Evolutionary conservation across 345 rosid genomes (phyloP).

Genomic region (Moricandia moricandioides): DNA sequence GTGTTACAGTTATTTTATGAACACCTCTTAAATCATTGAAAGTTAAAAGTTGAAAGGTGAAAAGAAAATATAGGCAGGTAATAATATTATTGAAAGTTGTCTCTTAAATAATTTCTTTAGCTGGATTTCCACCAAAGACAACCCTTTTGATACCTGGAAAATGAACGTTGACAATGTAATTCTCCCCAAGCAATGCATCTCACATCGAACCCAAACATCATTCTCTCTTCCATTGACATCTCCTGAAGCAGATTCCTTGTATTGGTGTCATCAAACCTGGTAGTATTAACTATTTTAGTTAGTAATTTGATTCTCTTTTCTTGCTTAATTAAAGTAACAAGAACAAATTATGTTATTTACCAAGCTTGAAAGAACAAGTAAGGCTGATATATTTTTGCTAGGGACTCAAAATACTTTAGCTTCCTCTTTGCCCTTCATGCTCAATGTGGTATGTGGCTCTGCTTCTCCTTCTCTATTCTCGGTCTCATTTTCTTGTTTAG

Average conservation of each 20-base stretch:
- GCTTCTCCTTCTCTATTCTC: slow-evolving; percentile 3
- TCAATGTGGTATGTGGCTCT: not conserved
- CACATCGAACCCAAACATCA: slow-evolving; percentile 29
- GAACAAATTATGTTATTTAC: not conserved
- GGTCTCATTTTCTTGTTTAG: not conserved
- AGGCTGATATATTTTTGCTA: slow-evolving; percentile 24
- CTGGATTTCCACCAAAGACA: not conserved
- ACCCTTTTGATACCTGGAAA: slow-evolving; percentile 30
- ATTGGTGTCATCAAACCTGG: slow-evolving; percentile 41
- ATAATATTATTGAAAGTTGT: not conserved
- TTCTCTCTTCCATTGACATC: slow-evolving; percentile 39
- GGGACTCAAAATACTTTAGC: slow-evolving; percentile 9
- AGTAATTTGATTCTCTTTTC: not conserved
- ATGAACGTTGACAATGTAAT: slow-evolving; percentile 39
- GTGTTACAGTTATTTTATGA: not conserved
- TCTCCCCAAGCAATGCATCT: slow-evolving; percentile 40
- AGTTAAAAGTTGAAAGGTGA: not conserved
- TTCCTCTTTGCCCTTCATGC: slow-evolving; percentile 20
- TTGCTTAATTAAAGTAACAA: not conserved
- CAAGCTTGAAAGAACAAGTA: slow-evolving; percentile 11
- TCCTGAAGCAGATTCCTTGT: slow-evolving; percentile 28
- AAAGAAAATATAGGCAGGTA: not conserved
- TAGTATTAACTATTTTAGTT: not conserved
- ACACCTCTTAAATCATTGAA: not conserved
- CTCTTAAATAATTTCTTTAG: not conserved